phyloP scores from a whole-genome alignment of 495 filamentous ascomycete species.

The Daldinia childiae region DNA sequence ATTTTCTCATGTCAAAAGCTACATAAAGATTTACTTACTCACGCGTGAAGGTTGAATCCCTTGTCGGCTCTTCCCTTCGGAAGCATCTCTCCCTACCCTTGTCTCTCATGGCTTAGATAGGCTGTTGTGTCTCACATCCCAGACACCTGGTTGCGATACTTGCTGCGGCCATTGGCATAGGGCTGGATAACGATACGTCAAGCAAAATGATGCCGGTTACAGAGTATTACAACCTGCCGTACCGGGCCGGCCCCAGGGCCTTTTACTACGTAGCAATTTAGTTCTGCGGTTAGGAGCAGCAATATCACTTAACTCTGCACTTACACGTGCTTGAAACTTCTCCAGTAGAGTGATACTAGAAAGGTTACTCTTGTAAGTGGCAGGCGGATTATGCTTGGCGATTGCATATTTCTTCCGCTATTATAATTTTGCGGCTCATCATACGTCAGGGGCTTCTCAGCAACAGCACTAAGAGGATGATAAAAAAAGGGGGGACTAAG shows the following conservation, averaged over 20 bases:
- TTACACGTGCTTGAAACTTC: not conserved
- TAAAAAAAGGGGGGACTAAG: not conserved
- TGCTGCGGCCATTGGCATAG: not conserved
- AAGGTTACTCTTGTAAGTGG: not conserved
- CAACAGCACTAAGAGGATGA: not conserved
- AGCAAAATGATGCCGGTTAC: not conserved
- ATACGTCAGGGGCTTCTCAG: not conserved
- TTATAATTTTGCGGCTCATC: not conserved
- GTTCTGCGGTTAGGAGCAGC: not conserved
- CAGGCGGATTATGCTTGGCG: conserved; percentile 8
- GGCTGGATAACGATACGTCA: conserved; percentile 21
- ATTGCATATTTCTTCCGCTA: not conserved
- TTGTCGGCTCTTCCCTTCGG: not conserved
- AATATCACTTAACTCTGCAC: not conserved
- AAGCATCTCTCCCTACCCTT: not conserved
- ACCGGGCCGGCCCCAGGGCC: not conserved
- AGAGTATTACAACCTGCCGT: conserved; percentile 9
- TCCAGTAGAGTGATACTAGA: not conserved
- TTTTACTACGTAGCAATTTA: not conserved
- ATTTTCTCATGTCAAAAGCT: not conserved
- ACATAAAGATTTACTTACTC: not conserved
- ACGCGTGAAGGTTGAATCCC: not conserved
- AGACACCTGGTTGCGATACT: not conserved
- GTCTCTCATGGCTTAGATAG: not conserved
- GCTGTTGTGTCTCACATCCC: not conserved